Base-by-base conservation (phyloP, 805 yeast genomes). In the Wickerhamiella hasegawae region DNA sequence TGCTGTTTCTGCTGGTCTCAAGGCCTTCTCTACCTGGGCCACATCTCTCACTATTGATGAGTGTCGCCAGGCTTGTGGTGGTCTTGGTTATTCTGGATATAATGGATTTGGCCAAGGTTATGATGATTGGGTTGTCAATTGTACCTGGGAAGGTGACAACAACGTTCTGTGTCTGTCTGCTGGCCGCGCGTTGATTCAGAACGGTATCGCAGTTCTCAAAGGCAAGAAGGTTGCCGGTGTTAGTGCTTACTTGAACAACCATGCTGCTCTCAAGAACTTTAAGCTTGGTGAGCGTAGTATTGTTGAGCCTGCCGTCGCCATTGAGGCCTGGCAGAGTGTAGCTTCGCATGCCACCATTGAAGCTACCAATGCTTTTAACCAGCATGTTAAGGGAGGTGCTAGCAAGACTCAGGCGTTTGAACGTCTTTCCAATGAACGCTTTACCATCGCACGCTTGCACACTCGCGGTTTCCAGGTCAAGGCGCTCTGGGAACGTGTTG, bases 101-200 rank as follows among this genome's bases (percentile, higher is more conserved):
- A 69, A 79, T 41, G 92, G 82, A 2, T 77, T 82, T 52, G 93
- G 87, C 27, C 79, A 76, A 52, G 83, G 82, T 11, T 80, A 69
- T 60, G 68, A 68, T 40, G 94, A 82, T 54, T 83, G 90, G 79
- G 90, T 77, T 12, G 94, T 82, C 25, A 93, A 82, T 59, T 81
- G 92, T 57, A 82, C 94, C 14, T 82, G 94, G 94, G 94, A 82
- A 62, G 94, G 94, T 55, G 94, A 82, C 57, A 82, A 82, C 61
- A 81, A 72, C 50, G 77, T 82, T 28, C 64, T 82, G 45, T 76
- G 80, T 3, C 71, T 79, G 55, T 73, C 79, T 32, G 71, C 79
- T 39, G 94, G 92, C 37, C 71, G 83, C 54, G 73, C 83, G 18
- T 60, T 73, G 18, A 57, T 72, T 39, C 75, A 69, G 53, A 57